Base-by-base conservation (phyloP, 2,329 filamentous ascomycete genomes). In the Beauveria bassiana region DNA sequence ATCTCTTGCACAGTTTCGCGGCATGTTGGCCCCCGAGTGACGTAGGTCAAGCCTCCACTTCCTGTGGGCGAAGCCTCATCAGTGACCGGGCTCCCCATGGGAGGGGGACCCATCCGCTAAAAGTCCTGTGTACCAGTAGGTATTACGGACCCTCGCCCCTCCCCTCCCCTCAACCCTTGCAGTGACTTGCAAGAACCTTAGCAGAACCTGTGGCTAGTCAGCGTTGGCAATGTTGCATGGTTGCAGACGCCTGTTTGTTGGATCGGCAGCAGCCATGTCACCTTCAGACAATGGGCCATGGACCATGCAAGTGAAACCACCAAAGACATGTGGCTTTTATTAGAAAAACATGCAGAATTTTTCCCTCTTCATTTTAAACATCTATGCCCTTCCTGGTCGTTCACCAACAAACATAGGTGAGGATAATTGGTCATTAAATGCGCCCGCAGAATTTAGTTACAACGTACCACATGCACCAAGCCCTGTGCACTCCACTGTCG, bases 11-110 rank as follows among this genome's bases (percentile, higher is more conserved):
- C 34, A 16, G 34, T 38, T 22, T 22, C 22, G 49, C 49, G 20
- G 31, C 28, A 20, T 40, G 31, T 4, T 28, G 26, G 58, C 59
- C 50, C 58, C 58, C 47, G 40, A 47, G 59, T 61, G 59, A 61
- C 59, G 59, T 61, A 47, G 59, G 6, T 47, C 12, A 7, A 31
- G 24, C 49, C 40, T 38, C 34, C 34, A 38, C 34, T 34, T n/a
- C 18, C 7, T 42, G 22, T 26, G 40, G 40, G 12, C 20, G 20
- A 24, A 47, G 45, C 16, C 14, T 47, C 45, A 47, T 47, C 22
- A 16, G 20, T 47, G 20, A 22, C 45, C 43, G 18, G 55, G 24
- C 42, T 49, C 42, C 20, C 28, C 55, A 43, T 26, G 40, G 42
- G 42, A 12, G 42, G 26, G 43, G 43, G 45, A 7, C 18, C 45